phyloP scores from a whole-genome alignment of 2,329 filamentous ascomycete genomes.

The Aspergillus caelatus region DNA sequence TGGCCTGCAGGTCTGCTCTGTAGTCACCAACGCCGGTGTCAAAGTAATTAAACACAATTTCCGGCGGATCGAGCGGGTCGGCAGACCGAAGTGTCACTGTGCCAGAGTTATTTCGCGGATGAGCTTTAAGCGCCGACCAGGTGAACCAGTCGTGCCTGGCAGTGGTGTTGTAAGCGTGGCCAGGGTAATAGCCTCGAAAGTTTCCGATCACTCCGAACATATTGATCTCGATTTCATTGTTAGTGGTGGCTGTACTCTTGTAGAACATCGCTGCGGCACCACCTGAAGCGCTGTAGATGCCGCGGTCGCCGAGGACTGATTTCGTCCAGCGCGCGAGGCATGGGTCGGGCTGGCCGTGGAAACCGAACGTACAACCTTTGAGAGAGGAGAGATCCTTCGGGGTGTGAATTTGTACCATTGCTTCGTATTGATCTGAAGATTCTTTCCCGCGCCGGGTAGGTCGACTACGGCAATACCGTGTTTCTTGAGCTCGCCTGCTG shows the following conservation, averaged over 20 bases:
- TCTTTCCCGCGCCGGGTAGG: conserved; percentile 64
- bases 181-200: conserved; percentile 56
- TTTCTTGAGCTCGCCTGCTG: conserved; percentile 52
- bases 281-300: conserved; percentile 54
- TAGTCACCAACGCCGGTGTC: conserved; percentile 44
- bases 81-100: conserved; percentile 62
- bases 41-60: conserved; percentile 65
- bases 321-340: conserved; percentile 51
- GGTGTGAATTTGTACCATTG: conserved; percentile 23
- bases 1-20: conserved; percentile 55
- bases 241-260: conserved; percentile 39
- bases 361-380: conserved; percentile 35
- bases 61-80: conserved; percentile 65
- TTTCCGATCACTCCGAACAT: conserved; percentile 59
- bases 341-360: conserved; percentile 34
- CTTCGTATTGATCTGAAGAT: conserved; percentile 62
- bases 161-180: conserved; percentile 46
- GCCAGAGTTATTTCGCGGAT: conserved; percentile 65
- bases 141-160: conserved; percentile 46
- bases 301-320: conserved; percentile 39
- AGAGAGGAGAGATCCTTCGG: conserved; percentile 48
- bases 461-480: conserved; percentile 60
- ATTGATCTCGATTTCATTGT: conserved; percentile 56
- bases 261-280: conserved; percentile 54
- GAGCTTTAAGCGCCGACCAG: conserved; percentile 60